A percentile compares a stretch with the other conserved stretches of the same genome.
phyloP scores from a whole-genome alignment of 1,139 yeast species.

The Sugiyamaella grinbergsii region DNA sequence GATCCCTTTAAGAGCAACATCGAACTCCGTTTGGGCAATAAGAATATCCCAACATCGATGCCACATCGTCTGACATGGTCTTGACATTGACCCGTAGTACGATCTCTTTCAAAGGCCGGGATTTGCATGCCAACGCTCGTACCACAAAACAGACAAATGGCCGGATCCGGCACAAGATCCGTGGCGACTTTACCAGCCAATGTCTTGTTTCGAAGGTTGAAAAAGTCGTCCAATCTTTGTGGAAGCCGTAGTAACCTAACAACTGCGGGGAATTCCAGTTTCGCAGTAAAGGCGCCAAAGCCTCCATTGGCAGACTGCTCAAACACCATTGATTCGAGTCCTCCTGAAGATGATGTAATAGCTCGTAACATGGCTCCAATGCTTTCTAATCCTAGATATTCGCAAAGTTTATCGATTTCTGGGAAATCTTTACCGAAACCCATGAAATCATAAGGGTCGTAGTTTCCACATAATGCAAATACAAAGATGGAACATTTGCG shows the following conservation, averaged over 20 bases:
- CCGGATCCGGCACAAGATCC: conserved; percentile 65
- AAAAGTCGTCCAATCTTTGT: conserved; percentile 67
- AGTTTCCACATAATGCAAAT: conserved; percentile 59
- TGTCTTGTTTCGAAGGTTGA: conserved; percentile 38
- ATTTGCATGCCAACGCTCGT: conserved; percentile 67
- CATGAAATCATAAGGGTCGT: conserved; percentile 44
- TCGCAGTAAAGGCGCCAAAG: not conserved
- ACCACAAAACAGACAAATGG: conserved; percentile 85
- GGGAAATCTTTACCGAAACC: conserved; percentile 38
- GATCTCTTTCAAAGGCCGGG: conserved; percentile 45
- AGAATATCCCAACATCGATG: conserved; percentile 71
- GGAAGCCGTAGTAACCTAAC: conserved; percentile 63
- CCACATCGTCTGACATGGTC: conserved; percentile 51
- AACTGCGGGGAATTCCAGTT: conserved; percentile 68
- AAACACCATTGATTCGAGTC: conserved; percentile 3
- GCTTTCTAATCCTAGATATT: conserved; percentile 55
- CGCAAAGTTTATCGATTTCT: conserved; percentile 62
- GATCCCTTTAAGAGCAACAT: conserved; percentile 60
- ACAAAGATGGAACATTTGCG: conserved; percentile 66
- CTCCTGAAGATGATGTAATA: conserved; percentile 14
- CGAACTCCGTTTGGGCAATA: conserved; percentile 76
- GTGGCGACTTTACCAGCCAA: conserved; percentile 14
- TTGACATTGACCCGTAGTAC: conserved; percentile 43
- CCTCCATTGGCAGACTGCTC: conserved; percentile 7
- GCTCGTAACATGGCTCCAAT: conserved; percentile 39